Percentiles rank a stretch among this genome's conserved stretches.
Evolutionary conservation across 2,329 filamentous ascomycete species (phyloP).

Genomic region (Fusarium lyarnte): DNA sequence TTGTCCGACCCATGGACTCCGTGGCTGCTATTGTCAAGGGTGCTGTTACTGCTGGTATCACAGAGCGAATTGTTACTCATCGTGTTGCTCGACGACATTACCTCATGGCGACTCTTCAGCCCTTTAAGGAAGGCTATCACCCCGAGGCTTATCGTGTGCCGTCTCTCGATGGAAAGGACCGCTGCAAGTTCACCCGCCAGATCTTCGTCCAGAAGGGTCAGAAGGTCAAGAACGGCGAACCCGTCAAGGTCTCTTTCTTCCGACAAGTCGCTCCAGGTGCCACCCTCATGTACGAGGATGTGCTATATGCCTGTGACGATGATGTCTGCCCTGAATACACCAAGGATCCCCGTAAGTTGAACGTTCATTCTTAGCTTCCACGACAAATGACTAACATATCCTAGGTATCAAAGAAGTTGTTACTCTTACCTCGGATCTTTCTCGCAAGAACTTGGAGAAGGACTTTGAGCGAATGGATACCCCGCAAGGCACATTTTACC

Average conservation of each 20-base stretch:
- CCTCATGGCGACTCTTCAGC: constrained; percentile 98
- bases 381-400: constrained; percentile 41
- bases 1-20: constrained; percentile 98
- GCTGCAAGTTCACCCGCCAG: constrained; percentile 98
- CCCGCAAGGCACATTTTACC: constrained; percentile 94
- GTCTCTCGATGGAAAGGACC: constrained; percentile 93
- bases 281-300: constrained; percentile 99
- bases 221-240: constrained; percentile 98
- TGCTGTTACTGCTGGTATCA: constrained; percentile 96
- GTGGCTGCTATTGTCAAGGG: constrained; percentile 99
- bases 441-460: constrained; percentile 97
- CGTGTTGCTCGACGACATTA: constrained; percentile 97
- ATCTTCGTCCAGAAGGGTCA: constrained; percentile 99
- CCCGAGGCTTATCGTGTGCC: constrained; percentile 98
- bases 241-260: constrained; percentile 99
- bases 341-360: constrained; percentile 93
- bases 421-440: constrained; percentile 95
- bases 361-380: too few relatives aligned
- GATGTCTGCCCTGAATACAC: constrained; percentile 99
- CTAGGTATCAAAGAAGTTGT: constrained; percentile 98
- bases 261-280: constrained; percentile 96
- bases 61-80: constrained; percentile 94
- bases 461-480: constrained; percentile 99
- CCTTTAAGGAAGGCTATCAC: constrained; percentile 98
- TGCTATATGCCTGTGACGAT: constrained; percentile 96